These are phyloP conservation scores for Phytophthora fragariae DNA, from an alignment of 352 stramenopile species.

Conservation along the genomic window DNA sequence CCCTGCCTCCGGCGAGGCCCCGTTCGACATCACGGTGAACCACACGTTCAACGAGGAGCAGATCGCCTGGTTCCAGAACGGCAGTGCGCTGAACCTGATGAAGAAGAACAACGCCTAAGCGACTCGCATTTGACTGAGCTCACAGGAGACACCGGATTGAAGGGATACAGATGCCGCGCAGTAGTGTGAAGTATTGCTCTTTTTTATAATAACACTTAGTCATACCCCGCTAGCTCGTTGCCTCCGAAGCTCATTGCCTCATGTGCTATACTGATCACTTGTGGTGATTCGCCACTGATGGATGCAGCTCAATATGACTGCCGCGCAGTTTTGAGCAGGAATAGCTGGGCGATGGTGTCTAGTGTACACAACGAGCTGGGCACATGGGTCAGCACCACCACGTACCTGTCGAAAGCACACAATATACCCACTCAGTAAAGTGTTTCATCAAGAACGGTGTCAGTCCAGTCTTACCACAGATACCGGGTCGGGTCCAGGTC, in stretches of 20 bases:
- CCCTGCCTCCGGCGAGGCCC: conserved; percentile 57
- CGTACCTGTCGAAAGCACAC: conserved; percentile 33
- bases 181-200: conserved; percentile 52
- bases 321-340: conserved; percentile 37
- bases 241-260: background rate
- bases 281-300: background rate
- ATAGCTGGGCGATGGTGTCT: conserved; percentile 35
- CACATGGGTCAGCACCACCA: conserved; percentile 46
- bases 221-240: conserved; percentile 15
- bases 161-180: conserved; percentile 44
- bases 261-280: background rate
- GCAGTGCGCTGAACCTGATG: conserved; percentile 95
- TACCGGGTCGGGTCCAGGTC: conserved; percentile 44
- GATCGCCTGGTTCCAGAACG: conserved; percentile 96
- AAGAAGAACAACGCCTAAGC: conserved; percentile 88
- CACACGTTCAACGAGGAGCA: conserved; percentile 96
- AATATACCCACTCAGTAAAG: background rate
- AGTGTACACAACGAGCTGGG: conserved; percentile 46
- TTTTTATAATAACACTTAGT: conserved; percentile 55
- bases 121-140: conserved; percentile 34
- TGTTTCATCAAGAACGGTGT: background rate
- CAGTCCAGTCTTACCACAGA: conserved; percentile 48
- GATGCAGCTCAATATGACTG: conserved; percentile 23
- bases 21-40: conserved; percentile 93
- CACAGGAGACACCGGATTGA: conserved; percentile 42